Base-by-base conservation (phyloP, 2,329 filamentous ascomycete genomes). In the Phyllosticta paracitricarpa region DNA sequence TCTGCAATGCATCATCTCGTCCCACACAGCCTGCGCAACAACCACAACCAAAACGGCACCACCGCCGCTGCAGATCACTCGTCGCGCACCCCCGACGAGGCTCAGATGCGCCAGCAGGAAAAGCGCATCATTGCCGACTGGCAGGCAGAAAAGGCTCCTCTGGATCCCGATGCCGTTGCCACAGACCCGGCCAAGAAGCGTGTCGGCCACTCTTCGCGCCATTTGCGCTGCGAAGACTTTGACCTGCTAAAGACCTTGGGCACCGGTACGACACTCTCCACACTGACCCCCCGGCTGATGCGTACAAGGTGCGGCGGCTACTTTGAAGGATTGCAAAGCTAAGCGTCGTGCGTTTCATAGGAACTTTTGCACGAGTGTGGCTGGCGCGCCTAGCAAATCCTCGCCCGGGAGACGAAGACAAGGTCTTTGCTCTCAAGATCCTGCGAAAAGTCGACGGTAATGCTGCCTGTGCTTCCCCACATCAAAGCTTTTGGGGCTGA, bases 391-490 rank as follows among this genome's bases (percentile, higher is more conserved):
- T 89, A 48, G 80, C 82, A 52, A 79, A 81, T 65, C 69, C 73
- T 19, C 70, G 72, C 55, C 72, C 81, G 24, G 77, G 77, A 48
- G 83, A 87, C 67, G 77, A 79, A 64, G 79, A 81, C 69, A 82
- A 85, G 67, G 87, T 92, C n/a, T 92, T 87, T 74, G 89, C 89
- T 54, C 81, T 93, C 69, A 93, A 93, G 80, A 90, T 91, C 61
- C 75, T 93, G 65, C 84, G 88, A 66, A 82, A 82, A 69, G 75
- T 77, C 55, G 80, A 82, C 68, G 76, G 77, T 79, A 72, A 61
- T 73, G 72, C 61, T 73, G 28, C 59, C 26, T 61, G 56, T 56
- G 51, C 22, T 19, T n/a, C 25, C 19, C 22, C 30, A 12, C 22
- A 25, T 19, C 4, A 19, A 57, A 28, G 17, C 19, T 14, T 28